Evolutionary conservation across 148 eudicot species (phyloP).

Genomic region (Rhododendron mucronatum): DNA sequence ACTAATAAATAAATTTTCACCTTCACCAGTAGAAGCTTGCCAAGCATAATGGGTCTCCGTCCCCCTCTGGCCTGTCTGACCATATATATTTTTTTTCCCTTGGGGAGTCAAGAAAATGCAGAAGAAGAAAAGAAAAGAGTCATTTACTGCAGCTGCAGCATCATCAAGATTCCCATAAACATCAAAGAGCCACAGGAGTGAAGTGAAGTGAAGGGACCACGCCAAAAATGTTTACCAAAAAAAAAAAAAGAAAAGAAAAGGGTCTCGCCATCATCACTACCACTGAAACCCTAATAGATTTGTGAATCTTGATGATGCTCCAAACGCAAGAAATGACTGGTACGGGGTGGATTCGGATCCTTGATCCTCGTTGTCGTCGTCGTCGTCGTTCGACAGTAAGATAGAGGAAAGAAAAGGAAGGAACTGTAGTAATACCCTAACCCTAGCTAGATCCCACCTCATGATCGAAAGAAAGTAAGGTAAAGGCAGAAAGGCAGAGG

Average conservation of each 20-base stretch:
- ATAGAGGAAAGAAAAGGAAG: not conserved
- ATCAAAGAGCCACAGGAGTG: not conserved
- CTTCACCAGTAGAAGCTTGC: not conserved
- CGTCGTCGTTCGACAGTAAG: not conserved
- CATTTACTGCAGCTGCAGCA: slow-evolving; percentile 76
- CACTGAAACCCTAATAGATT: slow-evolving; percentile 5
- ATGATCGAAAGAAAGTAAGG: not conserved
- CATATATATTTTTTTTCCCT: not conserved
- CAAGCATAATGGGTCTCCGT: not conserved
- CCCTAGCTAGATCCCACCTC: slow-evolving; percentile 29
- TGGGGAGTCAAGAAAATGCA: not conserved
- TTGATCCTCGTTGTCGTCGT: not conserved
- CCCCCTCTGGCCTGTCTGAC: not conserved
- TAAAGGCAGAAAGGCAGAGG: not conserved
- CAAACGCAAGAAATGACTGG: slow-evolving; percentile 58
- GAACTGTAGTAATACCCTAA: slow-evolving; percentile 16
- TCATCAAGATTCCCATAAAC: slow-evolving; percentile 88
- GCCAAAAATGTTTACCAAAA: not conserved
- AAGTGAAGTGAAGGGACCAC: not conserved
- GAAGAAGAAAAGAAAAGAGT: slow-evolving; percentile 18
- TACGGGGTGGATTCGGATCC: not conserved
- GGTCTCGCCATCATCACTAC: not conserved
- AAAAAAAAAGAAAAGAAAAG: not conserved
- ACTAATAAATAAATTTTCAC: not conserved
- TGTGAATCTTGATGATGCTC: slow-evolving; percentile 94